A percentile compares a stretch with the other conserved stretches of the same genome.
These are phyloP conservation scores for Pseudogymnoascus sp. DNA, from an alignment of 2,329 filamentous ascomycete genomes.

Conservation along the genomic window DNA sequence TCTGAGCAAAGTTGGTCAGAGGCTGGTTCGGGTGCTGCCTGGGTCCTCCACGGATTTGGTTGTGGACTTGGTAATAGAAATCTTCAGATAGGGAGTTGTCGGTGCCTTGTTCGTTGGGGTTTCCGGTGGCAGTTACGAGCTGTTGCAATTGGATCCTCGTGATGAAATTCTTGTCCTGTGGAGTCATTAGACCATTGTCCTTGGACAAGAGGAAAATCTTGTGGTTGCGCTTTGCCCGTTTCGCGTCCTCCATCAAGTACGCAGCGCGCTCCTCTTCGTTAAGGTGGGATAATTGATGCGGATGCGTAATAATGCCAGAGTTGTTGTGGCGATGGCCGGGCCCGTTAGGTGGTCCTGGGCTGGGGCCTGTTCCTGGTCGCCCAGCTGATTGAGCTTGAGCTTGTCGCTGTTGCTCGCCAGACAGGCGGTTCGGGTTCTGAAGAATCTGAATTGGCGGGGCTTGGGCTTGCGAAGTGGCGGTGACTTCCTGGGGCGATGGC, in stretches of 20 bases:
- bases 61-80: constrained; percentile 98
- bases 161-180: constrained; percentile 98
- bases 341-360: constrained; percentile 18
- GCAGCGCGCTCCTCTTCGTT: constrained; percentile 76
- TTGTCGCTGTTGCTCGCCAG: constrained; percentile 36
- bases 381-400: constrained; percentile 32
- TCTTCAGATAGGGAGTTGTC: constrained; percentile 83
- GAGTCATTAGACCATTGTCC: constrained; percentile 96
- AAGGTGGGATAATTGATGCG: constrained; percentile 66
- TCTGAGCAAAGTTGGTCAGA: constrained; percentile 92
- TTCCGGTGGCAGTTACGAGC: constrained; percentile 84
- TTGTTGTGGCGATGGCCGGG: constrained; percentile 29
- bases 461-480: constrained; percentile 35
- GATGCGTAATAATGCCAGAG: constrained; percentile 51
- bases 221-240: constrained; percentile 92
- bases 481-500: constrained; percentile 19
- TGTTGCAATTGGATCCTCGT: constrained; percentile 96
- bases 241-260: constrained; percentile 84
- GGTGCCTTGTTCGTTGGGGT: constrained; percentile 67
- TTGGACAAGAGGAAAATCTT: constrained; percentile 92
- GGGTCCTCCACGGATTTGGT: constrained; percentile 82
- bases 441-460: constrained; percentile 64
- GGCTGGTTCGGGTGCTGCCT: constrained; percentile 89
- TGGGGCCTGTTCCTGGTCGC: background rate
- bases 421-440: constrained; percentile 66